Conservation (phyloP, 331 rosid genomes). For the Saraca asoca region DNA sequence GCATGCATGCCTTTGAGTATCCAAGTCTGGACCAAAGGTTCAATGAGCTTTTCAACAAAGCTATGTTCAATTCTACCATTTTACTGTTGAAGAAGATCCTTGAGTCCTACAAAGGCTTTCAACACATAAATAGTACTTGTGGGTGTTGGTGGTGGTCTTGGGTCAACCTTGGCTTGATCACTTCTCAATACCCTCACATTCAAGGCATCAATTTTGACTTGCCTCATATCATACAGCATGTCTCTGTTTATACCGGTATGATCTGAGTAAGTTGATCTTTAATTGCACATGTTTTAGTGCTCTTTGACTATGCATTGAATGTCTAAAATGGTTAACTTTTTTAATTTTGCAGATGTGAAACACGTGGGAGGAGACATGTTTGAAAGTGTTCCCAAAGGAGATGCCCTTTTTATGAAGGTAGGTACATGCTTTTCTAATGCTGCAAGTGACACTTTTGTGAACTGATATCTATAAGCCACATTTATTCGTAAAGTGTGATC, state of each 20-base stretch:
- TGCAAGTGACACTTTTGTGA: too few species aligned
- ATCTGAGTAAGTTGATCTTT: too few species aligned
- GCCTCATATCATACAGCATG: conserved; percentile 49
- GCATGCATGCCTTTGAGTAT: conserved; percentile 45
- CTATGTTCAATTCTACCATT: conserved; percentile 32
- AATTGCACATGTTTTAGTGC: too few species aligned
- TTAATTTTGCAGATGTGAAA: conserved; percentile 40
- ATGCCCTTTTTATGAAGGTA: conserved; percentile 63
- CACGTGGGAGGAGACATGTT: conserved; percentile 62
- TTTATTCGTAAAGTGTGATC: too few species aligned
- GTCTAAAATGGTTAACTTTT: background rate
- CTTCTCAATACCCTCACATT: conserved; percentile 40
- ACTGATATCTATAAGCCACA: too few species aligned
- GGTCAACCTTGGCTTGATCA: conserved; percentile 42
- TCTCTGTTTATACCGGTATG: conserved; percentile 35
- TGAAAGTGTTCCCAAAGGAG: conserved; percentile 47
- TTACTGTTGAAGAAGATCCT: conserved; percentile 34
- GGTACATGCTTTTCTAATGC: background rate
- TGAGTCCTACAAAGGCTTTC: conserved; percentile 45
- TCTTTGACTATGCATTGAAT: background rate
- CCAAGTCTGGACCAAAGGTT: conserved; percentile 44
- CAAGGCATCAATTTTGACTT: conserved; percentile 50
- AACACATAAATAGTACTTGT: conserved; percentile 33
- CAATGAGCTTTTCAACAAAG: conserved; percentile 48
- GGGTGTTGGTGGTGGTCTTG: conserved; percentile 60